phyloP scores from a whole-genome alignment of 345 rosid genomes.

The Litchi chinensis region DNA sequence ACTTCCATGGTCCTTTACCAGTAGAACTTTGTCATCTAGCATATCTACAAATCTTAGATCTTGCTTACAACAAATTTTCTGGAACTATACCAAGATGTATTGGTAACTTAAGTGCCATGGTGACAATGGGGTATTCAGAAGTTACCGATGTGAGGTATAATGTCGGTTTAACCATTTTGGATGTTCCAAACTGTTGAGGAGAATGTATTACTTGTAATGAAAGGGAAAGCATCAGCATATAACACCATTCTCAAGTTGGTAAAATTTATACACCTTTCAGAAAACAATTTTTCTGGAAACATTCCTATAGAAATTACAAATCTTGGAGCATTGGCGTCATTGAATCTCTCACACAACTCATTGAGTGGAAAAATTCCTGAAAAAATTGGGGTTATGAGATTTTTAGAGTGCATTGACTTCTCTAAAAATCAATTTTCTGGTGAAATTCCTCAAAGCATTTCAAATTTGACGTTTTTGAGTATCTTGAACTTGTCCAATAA shows the following conservation, averaged over 20 bases:
- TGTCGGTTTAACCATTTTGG: no score
- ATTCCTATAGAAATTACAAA: slow-evolving; percentile 7
- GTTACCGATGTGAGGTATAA: no score
- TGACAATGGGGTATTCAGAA: neutral
- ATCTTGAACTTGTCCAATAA: neutral
- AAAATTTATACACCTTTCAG: neutral
- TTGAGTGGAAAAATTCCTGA: neutral
- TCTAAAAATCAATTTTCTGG: neutral
- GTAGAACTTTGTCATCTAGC: slow-evolving; percentile 1
- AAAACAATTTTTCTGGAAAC: slow-evolving; percentile 1
- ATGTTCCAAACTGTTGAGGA: neutral
- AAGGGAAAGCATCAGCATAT: neutral
- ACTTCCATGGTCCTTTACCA: slow-evolving; percentile 28
- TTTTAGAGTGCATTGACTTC: neutral
- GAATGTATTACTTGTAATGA: neutral
- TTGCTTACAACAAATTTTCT: neutral
- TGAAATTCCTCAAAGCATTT: neutral
- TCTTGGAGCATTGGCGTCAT: neutral
- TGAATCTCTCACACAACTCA: neutral
- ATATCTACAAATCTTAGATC: neutral
- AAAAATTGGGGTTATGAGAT: neutral
- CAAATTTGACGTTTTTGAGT: neutral
- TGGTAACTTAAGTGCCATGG: neutral
- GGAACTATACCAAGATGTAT: neutral
- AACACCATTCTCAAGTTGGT: neutral